phyloP scores from a whole-genome alignment of 257 asterid genomes.

The Handroanthus guayacan region DNA sequence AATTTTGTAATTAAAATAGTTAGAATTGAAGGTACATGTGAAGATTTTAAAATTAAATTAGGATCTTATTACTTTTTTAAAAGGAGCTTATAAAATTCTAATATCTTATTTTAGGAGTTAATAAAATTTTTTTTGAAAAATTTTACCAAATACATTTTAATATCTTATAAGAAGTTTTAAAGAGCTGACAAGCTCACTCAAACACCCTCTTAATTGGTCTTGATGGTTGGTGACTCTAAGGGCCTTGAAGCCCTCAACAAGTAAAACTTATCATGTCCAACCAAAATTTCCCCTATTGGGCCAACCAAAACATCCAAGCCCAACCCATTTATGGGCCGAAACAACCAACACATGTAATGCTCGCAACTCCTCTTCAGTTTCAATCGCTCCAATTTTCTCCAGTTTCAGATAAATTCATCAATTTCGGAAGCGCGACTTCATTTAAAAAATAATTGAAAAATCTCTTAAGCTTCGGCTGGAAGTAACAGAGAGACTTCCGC shows the following conservation, averaged over 20 bases:
- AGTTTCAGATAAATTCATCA: neutral
- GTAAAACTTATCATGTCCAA: neutral
- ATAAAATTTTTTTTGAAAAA: too few species aligned
- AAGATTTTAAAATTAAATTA: too few species aligned
- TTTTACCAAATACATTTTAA: too few species aligned
- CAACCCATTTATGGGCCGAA: constrained; percentile 10
- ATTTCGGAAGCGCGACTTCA: constrained; percentile 17
- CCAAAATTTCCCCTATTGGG: neutral
- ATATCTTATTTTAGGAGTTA: too few species aligned
- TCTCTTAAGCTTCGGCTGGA: constrained; percentile 15
- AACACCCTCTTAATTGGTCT: too few species aligned
- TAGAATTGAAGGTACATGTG: too few species aligned
- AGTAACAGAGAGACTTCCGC: constrained; percentile 33
- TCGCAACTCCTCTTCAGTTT: constrained; percentile 27
- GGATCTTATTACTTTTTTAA: too few species aligned
- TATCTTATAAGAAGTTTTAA: too few species aligned
- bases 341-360: neutral
- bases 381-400: constrained; percentile 30
- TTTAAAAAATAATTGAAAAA: constrained; percentile 23
- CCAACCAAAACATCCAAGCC: neutral
- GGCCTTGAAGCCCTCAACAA: neutral
- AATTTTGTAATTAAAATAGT: too few species aligned
- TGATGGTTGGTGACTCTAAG: too few species aligned
- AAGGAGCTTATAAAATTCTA: too few species aligned
- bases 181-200: too few species aligned